Conservation (phyloP, 2,329 filamentous ascomycete species). For the Lecanicillium sp. region DNA sequence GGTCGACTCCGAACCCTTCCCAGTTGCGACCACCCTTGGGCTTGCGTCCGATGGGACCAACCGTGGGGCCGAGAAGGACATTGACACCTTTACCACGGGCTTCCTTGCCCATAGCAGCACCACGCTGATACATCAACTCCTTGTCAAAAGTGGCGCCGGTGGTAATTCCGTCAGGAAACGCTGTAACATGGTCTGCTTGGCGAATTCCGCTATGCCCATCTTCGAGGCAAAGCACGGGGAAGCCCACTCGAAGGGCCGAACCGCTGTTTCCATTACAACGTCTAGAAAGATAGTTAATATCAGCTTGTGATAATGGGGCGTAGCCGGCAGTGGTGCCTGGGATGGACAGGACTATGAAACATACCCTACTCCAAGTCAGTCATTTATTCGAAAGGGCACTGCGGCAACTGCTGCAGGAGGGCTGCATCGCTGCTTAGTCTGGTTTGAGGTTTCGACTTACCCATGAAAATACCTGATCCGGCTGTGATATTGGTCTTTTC, state of each 20-base stretch:
- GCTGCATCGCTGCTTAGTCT: neutral
- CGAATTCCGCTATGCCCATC: slow-evolving; percentile 68
- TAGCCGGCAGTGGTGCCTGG: neutral
- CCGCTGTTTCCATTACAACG: slow-evolving; percentile 73
- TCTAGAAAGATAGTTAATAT: slow-evolving; percentile 25
- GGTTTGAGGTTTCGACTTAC: slow-evolving; percentile 26
- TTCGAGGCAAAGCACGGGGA: slow-evolving; percentile 66
- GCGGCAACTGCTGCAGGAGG: neutral
- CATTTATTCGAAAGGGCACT: neutral
- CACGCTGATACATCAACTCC: slow-evolving; percentile 61
- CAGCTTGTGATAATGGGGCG: neutral
- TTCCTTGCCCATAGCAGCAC: slow-evolving; percentile 63
- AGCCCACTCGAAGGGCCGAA: slow-evolving; percentile 61
- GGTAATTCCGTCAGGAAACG: slow-evolving; percentile 75
- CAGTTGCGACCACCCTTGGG: slow-evolving; percentile 68
- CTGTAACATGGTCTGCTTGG: slow-evolving; percentile 67
- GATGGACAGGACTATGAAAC: too few relatives aligned
- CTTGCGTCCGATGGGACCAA: slow-evolving; percentile 67
- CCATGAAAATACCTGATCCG: slow-evolving; percentile 68
- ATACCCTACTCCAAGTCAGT: slow-evolving; percentile 5
- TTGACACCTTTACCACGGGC: slow-evolving; percentile 68
- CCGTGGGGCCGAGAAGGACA: slow-evolving; percentile 62
- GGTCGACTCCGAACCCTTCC: slow-evolving; percentile 69
- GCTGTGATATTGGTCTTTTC: slow-evolving; percentile 75
- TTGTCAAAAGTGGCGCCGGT: slow-evolving; percentile 71